Evolutionary conservation across 2,329 filamentous ascomycete species (phyloP).

Genomic region (Cyphellophora europaea): DNA sequence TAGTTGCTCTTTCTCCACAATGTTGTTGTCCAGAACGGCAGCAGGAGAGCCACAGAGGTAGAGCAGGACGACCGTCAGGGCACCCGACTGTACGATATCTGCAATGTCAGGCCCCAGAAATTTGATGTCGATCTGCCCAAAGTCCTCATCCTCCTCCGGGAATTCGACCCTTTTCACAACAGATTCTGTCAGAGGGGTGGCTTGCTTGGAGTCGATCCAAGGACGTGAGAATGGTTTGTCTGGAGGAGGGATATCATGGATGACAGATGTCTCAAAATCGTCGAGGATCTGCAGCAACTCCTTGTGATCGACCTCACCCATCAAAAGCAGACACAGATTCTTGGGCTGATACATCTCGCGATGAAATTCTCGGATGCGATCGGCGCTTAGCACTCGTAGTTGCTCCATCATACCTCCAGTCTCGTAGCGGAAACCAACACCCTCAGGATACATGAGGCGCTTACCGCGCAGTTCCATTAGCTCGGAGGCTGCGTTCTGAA

Average conservation of each 20-base stretch:
- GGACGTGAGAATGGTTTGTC: slow-evolving; percentile 72
- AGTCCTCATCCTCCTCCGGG: slow-evolving; percentile 91
- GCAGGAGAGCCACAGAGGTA: slow-evolving; percentile 93
- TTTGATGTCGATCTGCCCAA: slow-evolving; percentile 74
- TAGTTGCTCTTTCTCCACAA: slow-evolving; percentile 89
- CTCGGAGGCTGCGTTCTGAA: slow-evolving; percentile 74
- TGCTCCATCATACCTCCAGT: slow-evolving; percentile 97
- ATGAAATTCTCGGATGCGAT: slow-evolving; percentile 90
- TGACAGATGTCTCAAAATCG: slow-evolving; percentile 77
- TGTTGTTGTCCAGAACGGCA: slow-evolving; percentile 77
- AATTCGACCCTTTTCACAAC: slow-evolving; percentile 75
- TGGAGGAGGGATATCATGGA: slow-evolving; percentile 68
- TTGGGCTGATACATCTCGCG: slow-evolving; percentile 96
- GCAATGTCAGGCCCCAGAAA: slow-evolving; percentile 81
- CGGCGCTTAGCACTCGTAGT: slow-evolving; percentile 72
- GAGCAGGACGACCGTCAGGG: slow-evolving; percentile 68
- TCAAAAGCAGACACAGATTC: slow-evolving; percentile 81
- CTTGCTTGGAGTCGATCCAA: slow-evolving; percentile 81
- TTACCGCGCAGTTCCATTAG: slow-evolving; percentile 80
- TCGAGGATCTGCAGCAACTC: slow-evolving; percentile 75
- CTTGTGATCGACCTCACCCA: slow-evolving; percentile 81
- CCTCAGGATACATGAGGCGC: slow-evolving; percentile 74
- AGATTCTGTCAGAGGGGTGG: slow-evolving; percentile 62
- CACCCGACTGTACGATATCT: slow-evolving; percentile 58
- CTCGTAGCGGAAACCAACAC: slow-evolving; percentile 89